Conservation (phyloP, 495 filamentous ascomycete genomes). For the Penicillium tannophilum region DNA sequence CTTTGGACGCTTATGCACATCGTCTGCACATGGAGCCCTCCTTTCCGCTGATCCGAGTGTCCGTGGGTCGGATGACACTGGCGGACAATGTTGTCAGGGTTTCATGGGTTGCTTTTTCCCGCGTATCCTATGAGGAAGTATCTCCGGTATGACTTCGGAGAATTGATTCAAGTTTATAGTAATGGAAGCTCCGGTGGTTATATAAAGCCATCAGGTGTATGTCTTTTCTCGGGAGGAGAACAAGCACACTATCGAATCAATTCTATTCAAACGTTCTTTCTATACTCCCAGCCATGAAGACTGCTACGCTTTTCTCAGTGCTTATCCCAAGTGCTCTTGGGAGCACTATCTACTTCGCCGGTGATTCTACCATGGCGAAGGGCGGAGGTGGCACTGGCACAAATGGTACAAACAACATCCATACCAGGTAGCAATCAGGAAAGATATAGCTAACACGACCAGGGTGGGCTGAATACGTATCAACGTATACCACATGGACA, state of each 20-base stretch:
- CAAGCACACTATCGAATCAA: background rate
- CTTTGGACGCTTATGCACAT: conserved; percentile 4
- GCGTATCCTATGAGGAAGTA: background rate
- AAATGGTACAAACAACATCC: conserved; percentile 19
- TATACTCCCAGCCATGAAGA: conserved; percentile 26
- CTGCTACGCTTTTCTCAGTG: conserved; percentile 20
- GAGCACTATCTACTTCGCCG: conserved; percentile 53
- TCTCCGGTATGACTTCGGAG: background rate
- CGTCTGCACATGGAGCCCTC: background rate
- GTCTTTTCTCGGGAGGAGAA: background rate
- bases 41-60: conserved; percentile 2
- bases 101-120: background rate
- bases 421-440: background rate
- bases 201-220: background rate
- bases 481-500: conserved; percentile 42
- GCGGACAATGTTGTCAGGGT: background rate
- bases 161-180: background rate
- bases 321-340: conserved; percentile 31
- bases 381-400: conserved; percentile 39
- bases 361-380: conserved; percentile 60
- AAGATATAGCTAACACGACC: conserved; percentile 6
- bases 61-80: background rate
- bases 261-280: background rate
- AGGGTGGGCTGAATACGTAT: conserved; percentile 65
- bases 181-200: background rate